phyloP scores from a whole-genome alignment of 768 basidiomycete genomes.

The Podaxis sp. region DNA sequence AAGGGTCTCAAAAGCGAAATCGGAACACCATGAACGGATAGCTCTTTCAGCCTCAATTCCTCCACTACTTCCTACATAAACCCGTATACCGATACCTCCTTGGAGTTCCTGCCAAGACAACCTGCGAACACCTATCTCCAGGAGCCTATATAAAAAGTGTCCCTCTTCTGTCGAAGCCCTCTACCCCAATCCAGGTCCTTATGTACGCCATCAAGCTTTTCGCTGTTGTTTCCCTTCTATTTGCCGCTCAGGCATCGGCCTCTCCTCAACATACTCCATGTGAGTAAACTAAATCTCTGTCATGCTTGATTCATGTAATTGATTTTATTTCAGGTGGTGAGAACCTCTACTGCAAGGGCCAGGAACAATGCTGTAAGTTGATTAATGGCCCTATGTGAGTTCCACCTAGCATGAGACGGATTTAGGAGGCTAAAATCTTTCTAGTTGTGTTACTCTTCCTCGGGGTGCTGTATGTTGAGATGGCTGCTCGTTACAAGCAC shows the following conservation, averaged over 20 bases:
- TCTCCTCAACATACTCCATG: not conserved
- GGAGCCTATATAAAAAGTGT: too few relatives aligned
- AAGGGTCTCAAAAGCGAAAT: too few relatives aligned
- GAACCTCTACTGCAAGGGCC: not conserved
- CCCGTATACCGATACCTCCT: too few relatives aligned
- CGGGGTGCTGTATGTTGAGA: not conserved
- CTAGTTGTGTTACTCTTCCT: not conserved
- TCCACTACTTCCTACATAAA: too few relatives aligned
- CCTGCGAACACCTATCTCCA: too few relatives aligned
- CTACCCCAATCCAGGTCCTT: not conserved
- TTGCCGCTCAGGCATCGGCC: not conserved
- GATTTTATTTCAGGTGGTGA: not conserved
- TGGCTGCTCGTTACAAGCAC: too few relatives aligned
- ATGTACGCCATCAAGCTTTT: constrained; percentile 3
- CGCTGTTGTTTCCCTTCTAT: not conserved
- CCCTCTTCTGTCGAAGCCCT: too few relatives aligned
- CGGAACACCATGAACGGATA: too few relatives aligned
- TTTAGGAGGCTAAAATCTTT: not conserved
- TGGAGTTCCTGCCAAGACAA: too few relatives aligned
- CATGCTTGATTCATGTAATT: not conserved
- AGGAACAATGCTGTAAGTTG: not conserved
- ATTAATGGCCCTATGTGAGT: constrained; percentile 2
- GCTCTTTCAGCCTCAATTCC: too few relatives aligned
- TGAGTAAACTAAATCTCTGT: not conserved
- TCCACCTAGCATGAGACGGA: not conserved